Percentiles rank a stretch among this genome's conserved stretches.
These are phyloP conservation scores for Neurospora sp. DNA, from an alignment of 495 filamentous ascomycete genomes.

Conservation along the genomic window DNA sequence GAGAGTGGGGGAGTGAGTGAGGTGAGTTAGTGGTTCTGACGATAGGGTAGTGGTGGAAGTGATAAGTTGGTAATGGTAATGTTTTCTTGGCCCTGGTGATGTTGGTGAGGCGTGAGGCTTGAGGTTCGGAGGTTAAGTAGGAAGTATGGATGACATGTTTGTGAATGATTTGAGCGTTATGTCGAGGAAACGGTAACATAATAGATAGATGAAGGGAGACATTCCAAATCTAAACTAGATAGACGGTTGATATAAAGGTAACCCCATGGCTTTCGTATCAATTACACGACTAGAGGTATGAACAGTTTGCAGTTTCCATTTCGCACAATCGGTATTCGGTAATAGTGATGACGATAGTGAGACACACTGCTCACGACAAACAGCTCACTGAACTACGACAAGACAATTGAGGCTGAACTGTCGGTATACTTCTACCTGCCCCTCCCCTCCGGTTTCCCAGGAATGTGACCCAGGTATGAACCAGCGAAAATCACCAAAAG, in stretches of 20 bases:
- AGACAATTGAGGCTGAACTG: background rate
- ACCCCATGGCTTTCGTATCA: background rate
- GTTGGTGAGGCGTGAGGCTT: background rate
- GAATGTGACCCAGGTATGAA: background rate
- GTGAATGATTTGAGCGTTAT: background rate
- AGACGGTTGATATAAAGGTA: background rate
- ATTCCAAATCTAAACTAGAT: background rate
- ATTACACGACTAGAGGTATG: too few species aligned
- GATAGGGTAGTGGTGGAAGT: background rate
- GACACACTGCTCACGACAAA: too few species aligned
- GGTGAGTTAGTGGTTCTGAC: too few species aligned
- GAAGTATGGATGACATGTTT: background rate
- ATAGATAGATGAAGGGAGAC: background rate
- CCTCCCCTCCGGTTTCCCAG: background rate
- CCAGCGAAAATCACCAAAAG: background rate
- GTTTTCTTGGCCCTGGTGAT: background rate
- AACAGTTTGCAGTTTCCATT: too few species aligned
- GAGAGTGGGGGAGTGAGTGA: too few species aligned
- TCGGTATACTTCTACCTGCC: background rate
- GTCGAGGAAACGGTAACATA: background rate
- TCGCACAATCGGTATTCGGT: too few species aligned
- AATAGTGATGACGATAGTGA: too few species aligned
- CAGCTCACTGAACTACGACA: too few species aligned
- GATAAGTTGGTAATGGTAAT: background rate
- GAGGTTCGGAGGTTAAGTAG: background rate